Evolutionary conservation across 2,329 filamentous ascomycete species (phyloP).

Genomic region (Domatiomyces catenatus): DNA sequence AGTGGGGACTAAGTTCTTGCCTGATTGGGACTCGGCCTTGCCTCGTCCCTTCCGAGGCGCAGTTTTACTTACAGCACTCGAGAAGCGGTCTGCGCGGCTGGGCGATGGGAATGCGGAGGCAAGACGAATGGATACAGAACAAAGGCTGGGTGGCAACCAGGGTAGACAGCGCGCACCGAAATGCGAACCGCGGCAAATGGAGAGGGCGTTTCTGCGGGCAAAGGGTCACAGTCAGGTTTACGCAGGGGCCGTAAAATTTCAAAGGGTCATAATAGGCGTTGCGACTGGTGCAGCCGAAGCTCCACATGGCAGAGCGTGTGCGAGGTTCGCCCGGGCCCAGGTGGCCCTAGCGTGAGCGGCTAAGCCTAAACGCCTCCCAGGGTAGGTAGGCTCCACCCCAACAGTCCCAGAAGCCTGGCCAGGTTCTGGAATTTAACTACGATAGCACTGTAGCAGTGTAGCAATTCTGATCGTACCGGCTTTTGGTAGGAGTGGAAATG

Average conservation of each 20-base stretch:
- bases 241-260: neutral
- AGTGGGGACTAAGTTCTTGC: neutral
- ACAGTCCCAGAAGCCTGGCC: neutral
- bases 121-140: no score
- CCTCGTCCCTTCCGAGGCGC: neutral
- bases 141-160: no score
- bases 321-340: neutral
- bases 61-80: neutral
- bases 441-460: no score
- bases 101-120: constrained; percentile 13
- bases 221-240: neutral
- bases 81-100: neutral
- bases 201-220: no score
- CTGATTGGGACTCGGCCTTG: neutral
- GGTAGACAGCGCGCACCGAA: no score
- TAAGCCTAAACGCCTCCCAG: neutral
- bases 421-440: neutral
- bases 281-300: neutral
- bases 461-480: no score
- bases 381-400: neutral
- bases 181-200: no score
- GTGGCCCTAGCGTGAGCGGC: neutral
- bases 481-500: no score
- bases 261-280: neutral
- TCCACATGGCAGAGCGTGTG: neutral